Evolutionary conservation across 768 basidiomycete species (phyloP).

Genomic region (Collybiopsis luxurians): DNA sequence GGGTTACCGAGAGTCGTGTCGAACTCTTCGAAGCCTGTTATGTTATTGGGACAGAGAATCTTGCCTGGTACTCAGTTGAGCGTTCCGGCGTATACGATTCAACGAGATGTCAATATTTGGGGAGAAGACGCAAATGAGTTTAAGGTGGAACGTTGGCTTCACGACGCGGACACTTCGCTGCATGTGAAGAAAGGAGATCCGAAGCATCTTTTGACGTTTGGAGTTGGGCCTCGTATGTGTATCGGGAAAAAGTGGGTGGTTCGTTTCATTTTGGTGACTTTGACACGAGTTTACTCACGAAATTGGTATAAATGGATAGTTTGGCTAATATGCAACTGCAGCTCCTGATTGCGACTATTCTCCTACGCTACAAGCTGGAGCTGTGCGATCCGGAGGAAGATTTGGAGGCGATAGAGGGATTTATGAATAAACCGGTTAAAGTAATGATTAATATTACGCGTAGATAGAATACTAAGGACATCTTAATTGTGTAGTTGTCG

Average conservation of each 20-base stretch:
- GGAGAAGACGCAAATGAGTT: constrained; percentile 3
- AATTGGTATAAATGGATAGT: no score
- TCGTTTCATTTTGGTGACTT: not conserved
- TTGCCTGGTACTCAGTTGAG: not conserved
- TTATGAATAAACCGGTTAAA: constrained; percentile 11
- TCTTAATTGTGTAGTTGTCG: no score
- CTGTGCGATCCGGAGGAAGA: constrained; percentile 3
- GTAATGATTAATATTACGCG: constrained; percentile 1
- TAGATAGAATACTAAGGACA: no score
- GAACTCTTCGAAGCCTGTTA: not conserved
- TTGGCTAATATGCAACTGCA: constrained; percentile 10
- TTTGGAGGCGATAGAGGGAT: constrained; percentile 8
- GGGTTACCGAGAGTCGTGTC: constrained; percentile 1
- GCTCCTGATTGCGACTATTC: constrained; percentile 4
- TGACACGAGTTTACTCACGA: no score
- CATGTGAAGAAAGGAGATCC: constrained; percentile 1
- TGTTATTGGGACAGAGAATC: not conserved
- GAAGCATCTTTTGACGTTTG: constrained; percentile 10
- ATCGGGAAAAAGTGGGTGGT: constrained; percentile 11
- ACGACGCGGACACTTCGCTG: not conserved
- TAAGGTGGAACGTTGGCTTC: not conserved
- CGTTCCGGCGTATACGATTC: constrained; percentile 4
- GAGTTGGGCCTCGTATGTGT: constrained; percentile 10
- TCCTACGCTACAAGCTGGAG: constrained; percentile 8
- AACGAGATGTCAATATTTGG: not conserved